These are phyloP conservation scores for Hypericum androsaemum DNA, from an alignment of 345 rosid species.

Conservation along the genomic window DNA sequence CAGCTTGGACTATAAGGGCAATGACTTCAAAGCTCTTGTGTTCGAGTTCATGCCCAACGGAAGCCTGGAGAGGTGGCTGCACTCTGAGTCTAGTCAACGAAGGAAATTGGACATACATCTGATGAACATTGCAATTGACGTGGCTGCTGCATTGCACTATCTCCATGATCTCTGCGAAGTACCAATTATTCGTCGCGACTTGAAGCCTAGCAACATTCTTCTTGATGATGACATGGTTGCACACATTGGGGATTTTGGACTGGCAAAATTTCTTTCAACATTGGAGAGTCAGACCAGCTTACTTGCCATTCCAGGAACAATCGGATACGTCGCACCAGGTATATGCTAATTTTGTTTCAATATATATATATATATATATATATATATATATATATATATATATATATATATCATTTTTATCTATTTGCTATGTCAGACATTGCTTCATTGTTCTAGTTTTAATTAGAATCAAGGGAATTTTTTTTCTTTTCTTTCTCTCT, in stretches of 20 bases:
- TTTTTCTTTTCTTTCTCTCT: too few relatives aligned
- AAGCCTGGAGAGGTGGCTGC: background rate
- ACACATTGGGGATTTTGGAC: background rate
- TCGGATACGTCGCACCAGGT: conserved; percentile 2
- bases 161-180: background rate
- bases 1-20: background rate
- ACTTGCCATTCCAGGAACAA: background rate
- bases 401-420: too few relatives aligned
- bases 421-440: too few relatives aligned
- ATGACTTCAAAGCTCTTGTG: too few relatives aligned
- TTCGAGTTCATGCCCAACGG: background rate
- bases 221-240: background rate
- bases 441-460: too few relatives aligned
- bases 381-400: too few relatives aligned
- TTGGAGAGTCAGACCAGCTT: background rate
- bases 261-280: background rate
- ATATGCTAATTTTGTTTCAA: background rate
- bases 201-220: background rate
- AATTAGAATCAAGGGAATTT: too few relatives aligned
- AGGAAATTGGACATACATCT: too few relatives aligned
- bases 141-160: too few relatives aligned
- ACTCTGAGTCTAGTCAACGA: background rate
- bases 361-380: too few relatives aligned
- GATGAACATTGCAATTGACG: too few relatives aligned
- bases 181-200: background rate